Conservation (phyloP, 441 rosid genomes). For the Mallotus repandus region DNA sequence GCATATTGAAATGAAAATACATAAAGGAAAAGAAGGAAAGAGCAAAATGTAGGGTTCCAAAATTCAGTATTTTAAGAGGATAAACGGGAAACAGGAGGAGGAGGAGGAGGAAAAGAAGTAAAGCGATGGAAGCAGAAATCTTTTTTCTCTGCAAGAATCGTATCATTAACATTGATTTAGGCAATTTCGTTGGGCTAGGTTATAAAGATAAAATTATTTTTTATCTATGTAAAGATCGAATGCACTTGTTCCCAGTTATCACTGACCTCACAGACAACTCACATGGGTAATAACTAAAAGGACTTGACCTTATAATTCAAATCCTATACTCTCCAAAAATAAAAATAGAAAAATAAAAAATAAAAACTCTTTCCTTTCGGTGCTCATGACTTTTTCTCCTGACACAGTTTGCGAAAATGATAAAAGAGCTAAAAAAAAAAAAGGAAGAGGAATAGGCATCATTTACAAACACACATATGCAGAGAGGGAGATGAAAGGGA, state of each 20-base stretch:
- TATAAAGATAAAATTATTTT: background rate
- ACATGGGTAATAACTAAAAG: constrained; percentile 36
- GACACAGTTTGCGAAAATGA: constrained; percentile 33
- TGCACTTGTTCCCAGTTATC: constrained; percentile 6
- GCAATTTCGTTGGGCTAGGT: background rate
- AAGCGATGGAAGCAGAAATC: background rate
- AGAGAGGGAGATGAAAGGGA: constrained; percentile 40
- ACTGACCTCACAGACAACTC: constrained; percentile 23
- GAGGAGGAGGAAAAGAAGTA: too few species aligned
- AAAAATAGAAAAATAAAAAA: background rate
- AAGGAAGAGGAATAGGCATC: constrained; percentile 17
- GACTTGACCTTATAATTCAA: constrained; percentile 5
- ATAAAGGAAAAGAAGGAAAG: background rate
- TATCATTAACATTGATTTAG: background rate
- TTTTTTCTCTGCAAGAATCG: background rate
- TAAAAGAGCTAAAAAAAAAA: constrained; percentile 18
- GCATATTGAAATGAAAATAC: background rate
- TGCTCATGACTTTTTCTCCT: constrained; percentile 43
- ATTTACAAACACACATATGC: constrained; percentile 16
- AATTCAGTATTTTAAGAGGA: background rate
- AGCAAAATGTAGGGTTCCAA: background rate
- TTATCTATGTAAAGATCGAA: constrained; percentile 9
- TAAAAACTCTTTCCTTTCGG: constrained; percentile 31
- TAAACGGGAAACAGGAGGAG: background rate
- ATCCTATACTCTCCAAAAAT: background rate